Evolutionary conservation across 768 basidiomycete genomes (phyloP).

Genomic region (Solioccasus polychromus): DNA sequence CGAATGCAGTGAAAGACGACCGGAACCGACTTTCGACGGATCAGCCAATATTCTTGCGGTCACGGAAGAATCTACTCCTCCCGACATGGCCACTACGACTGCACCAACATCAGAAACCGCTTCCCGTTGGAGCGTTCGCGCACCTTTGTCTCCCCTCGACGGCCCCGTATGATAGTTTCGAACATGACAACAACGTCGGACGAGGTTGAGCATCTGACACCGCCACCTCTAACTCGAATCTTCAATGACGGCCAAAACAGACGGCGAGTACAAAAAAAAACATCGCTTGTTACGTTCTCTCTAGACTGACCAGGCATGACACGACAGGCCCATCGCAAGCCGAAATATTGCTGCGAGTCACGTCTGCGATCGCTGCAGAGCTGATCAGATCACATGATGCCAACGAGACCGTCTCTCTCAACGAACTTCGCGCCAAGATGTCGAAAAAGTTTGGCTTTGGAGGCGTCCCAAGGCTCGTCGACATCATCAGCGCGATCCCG

Average conservation of each 20-base stretch:
- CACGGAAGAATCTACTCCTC: slow-evolving; percentile 94
- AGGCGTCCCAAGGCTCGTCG: slow-evolving; percentile 89
- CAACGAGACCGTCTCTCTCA: slow-evolving; percentile 77
- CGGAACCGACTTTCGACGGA: slow-evolving; percentile 42
- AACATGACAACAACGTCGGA: slow-evolving; percentile 9
- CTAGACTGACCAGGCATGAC: no score
- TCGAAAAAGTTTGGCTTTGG: slow-evolving; percentile 88
- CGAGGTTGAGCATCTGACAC: slow-evolving; percentile 5
- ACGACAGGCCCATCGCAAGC: slow-evolving; percentile 90
- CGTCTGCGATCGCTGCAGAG: slow-evolving; percentile 92
- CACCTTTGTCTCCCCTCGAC: slow-evolving; percentile 29
- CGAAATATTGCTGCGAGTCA: slow-evolving; percentile 85
- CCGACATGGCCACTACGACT: slow-evolving; percentile 94
- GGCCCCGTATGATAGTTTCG: slow-evolving; percentile 23
- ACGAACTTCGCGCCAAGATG: slow-evolving; percentile 80
- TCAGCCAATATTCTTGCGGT: slow-evolving; percentile 73
- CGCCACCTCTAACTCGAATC: background rate
- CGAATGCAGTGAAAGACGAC: background rate
- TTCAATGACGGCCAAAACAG: slow-evolving; percentile 30
- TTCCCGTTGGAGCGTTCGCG: background rate
- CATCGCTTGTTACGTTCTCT: no score
- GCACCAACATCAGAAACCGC: background rate
- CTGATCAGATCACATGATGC: slow-evolving; percentile 86
- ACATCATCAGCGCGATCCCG: slow-evolving; percentile 97
- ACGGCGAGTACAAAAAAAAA: slow-evolving; percentile 31